Conservation (phyloP, 257 asterid genomes). For the Echites panduratus region DNA sequence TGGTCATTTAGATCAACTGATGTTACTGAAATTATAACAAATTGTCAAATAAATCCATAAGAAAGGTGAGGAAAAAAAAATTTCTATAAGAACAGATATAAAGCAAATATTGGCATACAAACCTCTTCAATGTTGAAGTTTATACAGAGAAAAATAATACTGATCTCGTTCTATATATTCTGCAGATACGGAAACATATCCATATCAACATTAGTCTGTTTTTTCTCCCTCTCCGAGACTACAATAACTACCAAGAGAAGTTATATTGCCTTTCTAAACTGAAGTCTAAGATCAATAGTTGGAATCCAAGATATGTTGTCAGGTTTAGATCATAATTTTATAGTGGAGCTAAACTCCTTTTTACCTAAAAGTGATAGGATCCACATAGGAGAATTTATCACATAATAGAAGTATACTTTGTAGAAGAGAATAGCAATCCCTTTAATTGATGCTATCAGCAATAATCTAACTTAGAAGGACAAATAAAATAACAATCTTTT, state of each 20-base stretch:
- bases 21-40: neutral
- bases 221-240: constrained; percentile 28
- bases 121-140: neutral
- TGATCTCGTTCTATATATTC: too few relatives aligned
- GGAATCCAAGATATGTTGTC: neutral
- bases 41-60: neutral
- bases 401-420: neutral
- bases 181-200: constrained; percentile 39
- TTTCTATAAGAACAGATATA: too few relatives aligned
- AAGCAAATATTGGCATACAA: neutral
- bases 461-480: too few relatives aligned
- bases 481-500: too few relatives aligned
- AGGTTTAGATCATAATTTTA: neutral
- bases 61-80: neutral
- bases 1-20: neutral
- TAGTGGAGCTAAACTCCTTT: neutral
- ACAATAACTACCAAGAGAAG: neutral
- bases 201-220: constrained; percentile 48
- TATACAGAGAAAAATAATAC: too few relatives aligned
- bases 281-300: neutral
- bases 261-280: neutral
- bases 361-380: neutral
- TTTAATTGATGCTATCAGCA: too few relatives aligned
- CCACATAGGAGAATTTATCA: neutral
- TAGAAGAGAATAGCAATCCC: too few relatives aligned